Evolutionary conservation across 2,329 filamentous ascomycete species (phyloP).

Genomic region (Penicillium digitatum): DNA sequence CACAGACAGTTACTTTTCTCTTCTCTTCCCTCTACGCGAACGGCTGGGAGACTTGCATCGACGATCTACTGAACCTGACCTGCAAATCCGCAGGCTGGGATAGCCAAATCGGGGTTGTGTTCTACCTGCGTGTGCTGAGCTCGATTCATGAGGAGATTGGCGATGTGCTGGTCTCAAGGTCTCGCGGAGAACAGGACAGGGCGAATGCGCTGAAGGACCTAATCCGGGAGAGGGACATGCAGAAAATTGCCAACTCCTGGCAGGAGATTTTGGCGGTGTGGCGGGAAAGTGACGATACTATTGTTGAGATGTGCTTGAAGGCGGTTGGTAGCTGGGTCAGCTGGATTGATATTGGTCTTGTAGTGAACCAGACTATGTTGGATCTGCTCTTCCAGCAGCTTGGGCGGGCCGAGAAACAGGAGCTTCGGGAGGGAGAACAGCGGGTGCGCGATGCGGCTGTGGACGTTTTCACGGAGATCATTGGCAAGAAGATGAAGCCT

Average conservation of each 20-base stretch:
- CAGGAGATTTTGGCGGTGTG: conserved; percentile 82
- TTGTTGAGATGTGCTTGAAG: conserved; percentile 84
- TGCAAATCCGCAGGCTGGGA: conserved; percentile 58
- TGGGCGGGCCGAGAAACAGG: conserved; percentile 63
- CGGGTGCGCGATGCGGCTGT: conserved; percentile 86
- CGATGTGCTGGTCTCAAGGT: conserved; percentile 78
- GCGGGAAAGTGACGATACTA: conserved; percentile 62
- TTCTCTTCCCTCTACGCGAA: conserved; percentile 83
- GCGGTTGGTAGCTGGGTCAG: conserved; percentile 96
- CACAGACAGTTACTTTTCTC: conserved; percentile 89
- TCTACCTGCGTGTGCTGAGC: conserved; percentile 83
- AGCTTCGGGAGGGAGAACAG: conserved; percentile 66
- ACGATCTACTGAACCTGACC: conserved; percentile 79
- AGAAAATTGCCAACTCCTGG: conserved; percentile 85
- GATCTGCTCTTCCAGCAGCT: conserved; percentile 80
- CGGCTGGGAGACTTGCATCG: conserved; percentile 84
- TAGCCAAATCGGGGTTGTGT: conserved; percentile 70
- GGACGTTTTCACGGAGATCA: conserved; percentile 91
- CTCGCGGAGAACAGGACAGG: conserved; percentile 72
- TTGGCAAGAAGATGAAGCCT: conserved; percentile 95
- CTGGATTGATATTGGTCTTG: conserved; percentile 94
- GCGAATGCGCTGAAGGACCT: conserved; percentile 90
- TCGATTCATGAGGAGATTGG: conserved; percentile 97
- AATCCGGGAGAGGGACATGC: conserved; percentile 79
- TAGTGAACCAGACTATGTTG: conserved; percentile 87